Percentiles rank a stretch among this genome's conserved stretches.
phyloP scores from a whole-genome alignment of 768 basidiomycete species.

The Naganishia kalamii region DNA sequence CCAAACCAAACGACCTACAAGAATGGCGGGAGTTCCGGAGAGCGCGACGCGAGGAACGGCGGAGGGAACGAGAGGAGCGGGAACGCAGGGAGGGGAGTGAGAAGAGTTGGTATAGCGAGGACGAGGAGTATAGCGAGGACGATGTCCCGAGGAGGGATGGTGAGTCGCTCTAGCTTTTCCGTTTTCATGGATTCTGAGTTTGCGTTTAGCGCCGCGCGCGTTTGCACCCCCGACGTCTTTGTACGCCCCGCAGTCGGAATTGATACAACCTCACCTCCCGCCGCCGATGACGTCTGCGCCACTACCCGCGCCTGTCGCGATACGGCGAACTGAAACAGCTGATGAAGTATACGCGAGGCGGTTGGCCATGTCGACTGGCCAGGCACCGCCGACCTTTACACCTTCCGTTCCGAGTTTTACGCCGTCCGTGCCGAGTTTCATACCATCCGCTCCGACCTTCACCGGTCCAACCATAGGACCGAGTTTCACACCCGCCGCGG shows the following conservation, averaged over 20 bases:
- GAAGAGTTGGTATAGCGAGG: conserved; percentile 39
- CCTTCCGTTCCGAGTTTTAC: too few species aligned
- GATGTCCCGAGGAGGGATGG: conserved; percentile 38
- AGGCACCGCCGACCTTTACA: background rate
- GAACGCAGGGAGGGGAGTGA: conserved; percentile 29
- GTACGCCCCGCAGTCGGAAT: background rate
- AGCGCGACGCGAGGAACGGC: conserved; percentile 35
- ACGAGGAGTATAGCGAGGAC: conserved; percentile 32
- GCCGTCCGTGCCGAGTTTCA: background rate
- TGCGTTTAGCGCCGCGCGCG: conserved; percentile 24
- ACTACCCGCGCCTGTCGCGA: background rate
- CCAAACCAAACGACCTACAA: conserved; percentile 43
- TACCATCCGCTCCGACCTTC: background rate
- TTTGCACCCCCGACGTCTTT: conserved; percentile 22
- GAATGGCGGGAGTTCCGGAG: conserved; percentile 42
- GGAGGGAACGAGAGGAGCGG: conserved; percentile 31
- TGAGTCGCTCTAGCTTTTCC: conserved; percentile 28
- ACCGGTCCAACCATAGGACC: too few species aligned
- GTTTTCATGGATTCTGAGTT: conserved; percentile 36
- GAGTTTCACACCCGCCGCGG: too few species aligned
- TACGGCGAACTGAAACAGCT: conserved; percentile 24
- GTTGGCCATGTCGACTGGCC: conserved; percentile 30
- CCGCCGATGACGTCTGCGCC: background rate
- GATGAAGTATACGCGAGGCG: conserved; percentile 38
- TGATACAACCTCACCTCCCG: background rate